Conservation (phyloP, 2,329 filamentous ascomycete species). For the Mycosphaerella sp. region DNA sequence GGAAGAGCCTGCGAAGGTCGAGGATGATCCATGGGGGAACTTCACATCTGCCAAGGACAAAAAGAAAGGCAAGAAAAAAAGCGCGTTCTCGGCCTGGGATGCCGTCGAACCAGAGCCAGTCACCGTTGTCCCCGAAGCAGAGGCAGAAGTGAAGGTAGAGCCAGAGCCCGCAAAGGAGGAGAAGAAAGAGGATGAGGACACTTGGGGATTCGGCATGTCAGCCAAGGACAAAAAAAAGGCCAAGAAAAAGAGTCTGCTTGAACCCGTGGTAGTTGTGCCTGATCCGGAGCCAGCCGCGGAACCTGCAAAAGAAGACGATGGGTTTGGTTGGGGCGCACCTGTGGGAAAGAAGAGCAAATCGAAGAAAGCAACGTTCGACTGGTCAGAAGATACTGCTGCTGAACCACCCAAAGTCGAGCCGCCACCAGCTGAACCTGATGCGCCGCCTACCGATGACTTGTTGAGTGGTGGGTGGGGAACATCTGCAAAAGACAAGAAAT, state of each 20-base stretch:
- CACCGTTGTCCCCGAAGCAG: background rate
- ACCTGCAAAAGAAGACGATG: conserved; percentile 17
- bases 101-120: background rate
- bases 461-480: conserved; percentile 50
- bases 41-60: conserved; percentile 31
- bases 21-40: conserved; percentile 32
- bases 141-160: conserved; percentile 15
- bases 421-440: conserved; percentile 33
- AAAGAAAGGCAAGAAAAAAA: conserved; percentile 42
- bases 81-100: conserved; percentile 14
- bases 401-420: conserved; percentile 20
- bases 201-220: conserved; percentile 32
- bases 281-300: conserved; percentile 20
- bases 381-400: conserved; percentile 24
- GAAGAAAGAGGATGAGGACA: conserved; percentile 37
- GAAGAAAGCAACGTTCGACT: conserved; percentile 35
- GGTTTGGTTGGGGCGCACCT: conserved; percentile 23
- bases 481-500: conserved; percentile 36
- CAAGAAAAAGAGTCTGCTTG: conserved; percentile 45
- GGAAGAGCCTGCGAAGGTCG: conserved; percentile 27
- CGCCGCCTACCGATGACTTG: conserved; percentile 41
- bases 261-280: conserved; percentile 17
- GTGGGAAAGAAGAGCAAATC: conserved; percentile 34
- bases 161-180: conserved; percentile 35
- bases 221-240: conserved; percentile 43